Percentiles rank a stretch among this genome's conserved stretches.
These are phyloP conservation scores for Cercospora sojina DNA, from an alignment of 2,329 filamentous ascomycete genomes.

Conservation along the genomic window DNA sequence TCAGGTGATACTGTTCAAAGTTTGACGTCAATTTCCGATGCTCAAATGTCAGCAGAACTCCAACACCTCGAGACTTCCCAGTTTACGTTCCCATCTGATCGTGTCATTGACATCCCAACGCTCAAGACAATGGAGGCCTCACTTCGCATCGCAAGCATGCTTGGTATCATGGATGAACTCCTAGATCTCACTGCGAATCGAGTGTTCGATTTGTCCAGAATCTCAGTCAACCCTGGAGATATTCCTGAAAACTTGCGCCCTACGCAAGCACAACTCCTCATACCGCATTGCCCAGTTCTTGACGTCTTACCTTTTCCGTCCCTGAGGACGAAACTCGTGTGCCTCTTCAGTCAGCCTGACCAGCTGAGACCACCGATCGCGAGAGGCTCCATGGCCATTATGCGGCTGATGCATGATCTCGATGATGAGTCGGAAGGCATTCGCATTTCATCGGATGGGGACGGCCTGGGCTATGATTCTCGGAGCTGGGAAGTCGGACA, in stretches of 20 bases:
- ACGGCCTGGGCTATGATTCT: not conserved
- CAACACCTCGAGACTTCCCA: not conserved
- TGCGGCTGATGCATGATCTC: not conserved
- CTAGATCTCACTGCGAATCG: not conserved
- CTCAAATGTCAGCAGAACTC: not conserved
- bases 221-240: not conserved
- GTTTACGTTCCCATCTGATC: not conserved
- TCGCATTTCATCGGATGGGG: not conserved
- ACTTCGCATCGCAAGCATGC: not conserved
- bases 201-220: not conserved
- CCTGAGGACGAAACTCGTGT: not conserved
- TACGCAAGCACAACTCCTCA: not conserved
- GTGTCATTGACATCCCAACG: not conserved
- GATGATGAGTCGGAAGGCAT: not conserved
- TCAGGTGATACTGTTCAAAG: not conserved
- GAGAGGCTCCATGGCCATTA: not conserved
- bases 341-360: not conserved
- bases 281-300: not conserved
- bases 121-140: not conserved
- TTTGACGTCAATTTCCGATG: not conserved
- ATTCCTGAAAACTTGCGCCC: not conserved
- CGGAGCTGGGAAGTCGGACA: not conserved
- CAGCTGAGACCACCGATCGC: not conserved
- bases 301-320: not conserved
- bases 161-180: not conserved